A percentile compares a stretch with the other conserved stretches of the same genome.
phyloP scores from a whole-genome alignment of 1,284 basidiomycete genomes.

The Meripilus lineatus region DNA sequence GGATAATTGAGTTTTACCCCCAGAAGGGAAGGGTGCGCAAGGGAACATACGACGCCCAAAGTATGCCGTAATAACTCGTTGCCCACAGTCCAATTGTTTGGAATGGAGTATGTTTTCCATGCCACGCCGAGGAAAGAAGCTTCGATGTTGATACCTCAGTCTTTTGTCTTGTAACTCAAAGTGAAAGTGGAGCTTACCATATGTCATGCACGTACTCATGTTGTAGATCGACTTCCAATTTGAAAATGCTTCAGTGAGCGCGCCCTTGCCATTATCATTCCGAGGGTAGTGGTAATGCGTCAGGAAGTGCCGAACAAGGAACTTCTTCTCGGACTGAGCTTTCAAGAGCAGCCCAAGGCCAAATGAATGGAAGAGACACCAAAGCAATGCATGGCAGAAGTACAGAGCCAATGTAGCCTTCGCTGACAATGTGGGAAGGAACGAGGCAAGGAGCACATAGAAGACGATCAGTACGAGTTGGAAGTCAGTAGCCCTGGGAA shows the following conservation, averaged over 20 bases:
- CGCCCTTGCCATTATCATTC: constrained; percentile 57
- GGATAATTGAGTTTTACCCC: background rate
- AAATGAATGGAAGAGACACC: constrained; percentile 88
- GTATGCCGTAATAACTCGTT: constrained; percentile 87
- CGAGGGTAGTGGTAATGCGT: constrained; percentile 85
- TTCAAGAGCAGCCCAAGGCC: constrained; percentile 82
- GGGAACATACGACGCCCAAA: constrained; percentile 66
- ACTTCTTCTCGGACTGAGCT: constrained; percentile 84
- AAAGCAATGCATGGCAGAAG: constrained; percentile 79
- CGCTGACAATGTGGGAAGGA: constrained; percentile 40
- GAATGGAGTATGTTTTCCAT: constrained; percentile 84
- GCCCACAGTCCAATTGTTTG: constrained; percentile 84
- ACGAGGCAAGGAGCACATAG: constrained; percentile 47
- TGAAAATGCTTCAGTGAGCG: constrained; percentile 86
- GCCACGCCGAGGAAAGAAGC: constrained; percentile 80
- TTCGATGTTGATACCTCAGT: constrained; percentile 34
- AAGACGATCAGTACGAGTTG: constrained; percentile 55
- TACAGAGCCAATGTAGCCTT: constrained; percentile 53
- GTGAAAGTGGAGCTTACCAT: constrained; percentile 53
- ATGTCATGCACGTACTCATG: constrained; percentile 91
- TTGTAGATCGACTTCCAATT: constrained; percentile 97
- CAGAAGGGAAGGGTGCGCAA: background rate
- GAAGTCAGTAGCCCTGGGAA: constrained; percentile 53
- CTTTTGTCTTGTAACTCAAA: no score
- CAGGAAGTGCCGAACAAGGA: constrained; percentile 89